Evolutionary conservation across 208 protist genomes (phyloP).

Genomic region (Naegleria lovaniensis): DNA sequence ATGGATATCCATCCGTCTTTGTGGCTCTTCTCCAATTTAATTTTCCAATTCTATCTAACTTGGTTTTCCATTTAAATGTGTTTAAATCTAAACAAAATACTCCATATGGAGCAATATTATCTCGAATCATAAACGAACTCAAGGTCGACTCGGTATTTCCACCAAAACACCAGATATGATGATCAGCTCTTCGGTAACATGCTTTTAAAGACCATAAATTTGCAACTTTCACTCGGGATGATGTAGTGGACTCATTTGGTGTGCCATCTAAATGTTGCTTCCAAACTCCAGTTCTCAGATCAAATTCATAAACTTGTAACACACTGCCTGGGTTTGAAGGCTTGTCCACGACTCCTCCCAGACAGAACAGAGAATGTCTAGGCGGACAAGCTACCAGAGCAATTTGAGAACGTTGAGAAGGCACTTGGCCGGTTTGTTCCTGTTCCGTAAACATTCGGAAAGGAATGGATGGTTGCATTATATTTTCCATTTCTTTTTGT

Average conservation of each 20-base stretch:
- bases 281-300: background rate
- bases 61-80: background rate
- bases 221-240: background rate
- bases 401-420: background rate
- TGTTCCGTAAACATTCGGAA: background rate
- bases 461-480: background rate
- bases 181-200: background rate
- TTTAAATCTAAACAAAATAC: background rate
- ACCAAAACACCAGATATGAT: background rate
- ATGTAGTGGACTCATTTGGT: background rate
- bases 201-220: background rate
- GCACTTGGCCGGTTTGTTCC: background rate
- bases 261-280: background rate
- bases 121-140: background rate
- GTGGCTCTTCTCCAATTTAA: background rate
- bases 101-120: background rate
- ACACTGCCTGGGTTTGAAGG: background rate
- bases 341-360: background rate
- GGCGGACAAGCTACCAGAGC: background rate
- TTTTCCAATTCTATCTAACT: background rate
- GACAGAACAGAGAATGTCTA: background rate
- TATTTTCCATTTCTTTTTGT: no score
- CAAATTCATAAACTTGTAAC: background rate
- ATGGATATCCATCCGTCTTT: background rate
- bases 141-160: background rate